phyloP scores from a whole-genome alignment of 2,329 filamentous ascomycete genomes.

The Talaromyces rugulosus region DNA sequence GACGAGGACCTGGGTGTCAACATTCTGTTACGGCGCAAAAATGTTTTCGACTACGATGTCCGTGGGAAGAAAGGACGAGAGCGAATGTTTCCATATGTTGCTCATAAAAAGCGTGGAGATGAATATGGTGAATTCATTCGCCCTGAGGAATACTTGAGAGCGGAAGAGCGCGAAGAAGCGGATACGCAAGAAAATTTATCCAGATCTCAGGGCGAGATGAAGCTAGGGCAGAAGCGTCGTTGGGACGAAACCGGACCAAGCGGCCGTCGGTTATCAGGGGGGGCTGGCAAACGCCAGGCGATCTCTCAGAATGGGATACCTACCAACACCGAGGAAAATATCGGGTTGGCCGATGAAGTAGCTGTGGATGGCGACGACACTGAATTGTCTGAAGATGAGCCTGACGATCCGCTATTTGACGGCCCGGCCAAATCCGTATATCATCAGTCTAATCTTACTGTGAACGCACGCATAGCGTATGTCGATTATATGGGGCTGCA shows the following conservation, averaged over 20 bases:
- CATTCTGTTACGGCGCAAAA: constrained; percentile 80
- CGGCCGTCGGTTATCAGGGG: constrained; percentile 38
- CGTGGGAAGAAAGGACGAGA: constrained; percentile 88
- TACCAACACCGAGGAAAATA: constrained; percentile 48
- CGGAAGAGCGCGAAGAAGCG: constrained; percentile 79
- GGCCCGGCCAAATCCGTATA: constrained; percentile 75
- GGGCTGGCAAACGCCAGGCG: constrained; percentile 39
- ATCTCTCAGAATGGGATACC: constrained; percentile 15
- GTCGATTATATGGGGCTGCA: constrained; percentile 91
- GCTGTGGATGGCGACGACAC: constrained; percentile 56
- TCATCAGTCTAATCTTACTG: constrained; percentile 57
- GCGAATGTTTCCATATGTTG: constrained; percentile 82
- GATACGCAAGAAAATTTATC: constrained; percentile 57
- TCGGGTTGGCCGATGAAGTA: constrained; percentile 39
- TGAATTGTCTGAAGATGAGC: constrained; percentile 52
- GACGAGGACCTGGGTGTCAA: constrained; percentile 92
- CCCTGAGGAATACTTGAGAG: constrained; percentile 87
- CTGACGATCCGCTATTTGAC: constrained; percentile 45
- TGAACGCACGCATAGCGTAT: constrained; percentile 75
- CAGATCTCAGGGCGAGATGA: constrained; percentile 54
- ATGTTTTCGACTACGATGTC: constrained; percentile 90
- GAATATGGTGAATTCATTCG: constrained; percentile 93
- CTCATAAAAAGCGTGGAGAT: constrained; percentile 73
- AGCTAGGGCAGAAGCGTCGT: constrained; percentile 85
- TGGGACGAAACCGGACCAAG: constrained; percentile 69